phyloP scores from a whole-genome alignment of 257 asterid species.

The Przewalskia tangutica region DNA sequence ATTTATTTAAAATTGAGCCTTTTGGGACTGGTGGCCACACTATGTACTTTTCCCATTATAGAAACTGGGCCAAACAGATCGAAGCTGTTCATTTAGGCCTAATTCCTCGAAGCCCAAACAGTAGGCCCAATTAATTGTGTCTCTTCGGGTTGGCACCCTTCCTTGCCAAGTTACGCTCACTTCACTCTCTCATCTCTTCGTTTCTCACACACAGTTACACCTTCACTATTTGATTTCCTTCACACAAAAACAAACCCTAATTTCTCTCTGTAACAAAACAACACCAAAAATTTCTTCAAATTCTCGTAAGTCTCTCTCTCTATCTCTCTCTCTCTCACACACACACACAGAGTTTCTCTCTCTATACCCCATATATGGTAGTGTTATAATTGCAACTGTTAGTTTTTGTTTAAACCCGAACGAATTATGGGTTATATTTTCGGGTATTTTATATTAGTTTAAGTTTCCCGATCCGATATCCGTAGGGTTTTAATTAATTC shows the following conservation, averaged over 20 bases:
- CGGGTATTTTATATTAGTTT: too few species aligned
- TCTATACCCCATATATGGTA: neutral
- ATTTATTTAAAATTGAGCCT: too few species aligned
- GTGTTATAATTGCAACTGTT: neutral
- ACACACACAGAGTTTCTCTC: neutral
- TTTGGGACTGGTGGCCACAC: too few species aligned
- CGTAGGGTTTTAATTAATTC: neutral
- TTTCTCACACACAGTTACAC: slow-evolving; percentile 7
- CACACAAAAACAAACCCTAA: slow-evolving; percentile 9
- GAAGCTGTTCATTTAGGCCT: neutral
- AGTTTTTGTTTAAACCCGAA: neutral
- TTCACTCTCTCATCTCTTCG: slow-evolving; percentile 3
- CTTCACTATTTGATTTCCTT: slow-evolving; percentile 7
- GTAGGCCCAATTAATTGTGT: neutral
- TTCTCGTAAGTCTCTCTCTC: slow-evolving; percentile 1
- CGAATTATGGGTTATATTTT: slow-evolving; percentile 8
- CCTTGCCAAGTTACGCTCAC: neutral
- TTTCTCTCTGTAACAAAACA: neutral
- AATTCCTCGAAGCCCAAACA: neutral
- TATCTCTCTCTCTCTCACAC: neutral
- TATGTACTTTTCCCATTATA: too few species aligned
- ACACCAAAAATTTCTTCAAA: slow-evolving; percentile 15
- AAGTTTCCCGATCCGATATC: slow-evolving; percentile 12
- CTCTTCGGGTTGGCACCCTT: neutral
- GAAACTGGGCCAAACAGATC: neutral